Evolutionary conservation across 352 stramenopile species (phyloP).

Genomic region (Globisporangium recalcitrans): DNA sequence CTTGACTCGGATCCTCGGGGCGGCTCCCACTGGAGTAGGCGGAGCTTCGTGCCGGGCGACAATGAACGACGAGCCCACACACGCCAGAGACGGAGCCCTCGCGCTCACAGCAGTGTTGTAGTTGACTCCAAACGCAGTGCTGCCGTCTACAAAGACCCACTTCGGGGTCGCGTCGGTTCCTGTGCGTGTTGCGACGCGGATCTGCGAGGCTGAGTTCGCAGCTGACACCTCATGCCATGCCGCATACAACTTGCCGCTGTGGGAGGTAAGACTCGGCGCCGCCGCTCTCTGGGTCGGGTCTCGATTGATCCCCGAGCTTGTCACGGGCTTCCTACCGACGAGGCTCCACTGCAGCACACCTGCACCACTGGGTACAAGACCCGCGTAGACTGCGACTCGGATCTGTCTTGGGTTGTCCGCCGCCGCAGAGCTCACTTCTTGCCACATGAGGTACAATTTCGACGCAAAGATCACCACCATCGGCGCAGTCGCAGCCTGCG

Average conservation of each 20-base stretch:
- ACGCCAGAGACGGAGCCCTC: constrained; percentile 32
- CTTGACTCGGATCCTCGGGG: constrained; percentile 27
- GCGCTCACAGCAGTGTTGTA: constrained; percentile 24
- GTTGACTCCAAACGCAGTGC: constrained; percentile 38
- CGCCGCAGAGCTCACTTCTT: constrained; percentile 26
- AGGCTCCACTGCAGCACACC: constrained; percentile 35
- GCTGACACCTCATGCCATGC: constrained; percentile 47
- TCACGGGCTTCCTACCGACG: constrained; percentile 23
- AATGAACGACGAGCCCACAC: constrained; percentile 29
- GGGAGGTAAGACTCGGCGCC: constrained; percentile 23
- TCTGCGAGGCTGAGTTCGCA: constrained; percentile 21
- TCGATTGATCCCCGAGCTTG: constrained; percentile 41
- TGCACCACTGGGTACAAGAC: constrained; percentile 14
- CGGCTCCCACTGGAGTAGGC: constrained; percentile 4
- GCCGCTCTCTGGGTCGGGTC: constrained; percentile 29
- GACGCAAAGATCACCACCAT: constrained; percentile 22
- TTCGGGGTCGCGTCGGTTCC: constrained; percentile 29
- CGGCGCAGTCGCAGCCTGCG: constrained; percentile 30
- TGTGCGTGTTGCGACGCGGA: constrained; percentile 46
- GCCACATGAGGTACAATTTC: constrained; percentile 50
- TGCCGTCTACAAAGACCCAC: constrained; percentile 57
- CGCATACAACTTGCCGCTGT: constrained; percentile 44
- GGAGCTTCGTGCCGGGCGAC: constrained; percentile 48
- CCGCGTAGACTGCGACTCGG: constrained; percentile 32
- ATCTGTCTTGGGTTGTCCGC: constrained; percentile 40